Evolutionary conservation across 1,284 basidiomycete genomes (phyloP).

Genomic region (Tetrapyrgos nigripes): DNA sequence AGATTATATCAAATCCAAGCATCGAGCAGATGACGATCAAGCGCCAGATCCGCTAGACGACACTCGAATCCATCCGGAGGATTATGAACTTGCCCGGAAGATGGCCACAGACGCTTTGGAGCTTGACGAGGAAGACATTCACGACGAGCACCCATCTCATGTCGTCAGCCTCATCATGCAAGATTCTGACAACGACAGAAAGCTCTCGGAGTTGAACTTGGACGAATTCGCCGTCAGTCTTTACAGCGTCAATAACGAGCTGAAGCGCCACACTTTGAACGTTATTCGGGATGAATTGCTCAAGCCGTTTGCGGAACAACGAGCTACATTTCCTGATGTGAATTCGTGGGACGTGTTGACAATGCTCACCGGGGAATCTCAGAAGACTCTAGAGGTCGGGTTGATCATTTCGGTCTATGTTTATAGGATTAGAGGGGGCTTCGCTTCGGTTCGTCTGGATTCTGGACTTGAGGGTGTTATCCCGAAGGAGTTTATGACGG

Average conservation of each 20-base stretch:
- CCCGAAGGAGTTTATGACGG: slow-evolving; percentile 68
- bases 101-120: slow-evolving; percentile 99
- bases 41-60: slow-evolving; percentile 91
- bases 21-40: slow-evolving; percentile 74
- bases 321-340: slow-evolving; percentile 74
- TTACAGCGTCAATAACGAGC: slow-evolving; percentile 81
- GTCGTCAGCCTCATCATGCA: slow-evolving; percentile 88
- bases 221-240: slow-evolving; percentile 97
- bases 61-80: slow-evolving; percentile 97
- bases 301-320: slow-evolving; percentile 83
- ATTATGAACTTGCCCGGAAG: slow-evolving; percentile 97
- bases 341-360: slow-evolving; percentile 86
- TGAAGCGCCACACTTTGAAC: slow-evolving; percentile 88
- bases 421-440: slow-evolving; percentile 58
- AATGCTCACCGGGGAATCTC: slow-evolving; percentile 95
- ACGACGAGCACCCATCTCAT: slow-evolving; percentile 89
- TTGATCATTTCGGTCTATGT: slow-evolving; percentile 88
- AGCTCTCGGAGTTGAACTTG: slow-evolving; percentile 91
- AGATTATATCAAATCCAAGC: slow-evolving; percentile 64
- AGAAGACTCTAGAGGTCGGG: slow-evolving; percentile 79
- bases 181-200: slow-evolving; percentile 80
- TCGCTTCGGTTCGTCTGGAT: slow-evolving; percentile 79
- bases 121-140: slow-evolving; percentile 93
- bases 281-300: slow-evolving; percentile 92
- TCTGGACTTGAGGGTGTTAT: slow-evolving; percentile 93